Evolutionary conservation across 2,329 filamentous ascomycete species (phyloP), one percentile per base, ranked within the genome.

Genomic region (Cladosporium cucumerinum): DNA sequence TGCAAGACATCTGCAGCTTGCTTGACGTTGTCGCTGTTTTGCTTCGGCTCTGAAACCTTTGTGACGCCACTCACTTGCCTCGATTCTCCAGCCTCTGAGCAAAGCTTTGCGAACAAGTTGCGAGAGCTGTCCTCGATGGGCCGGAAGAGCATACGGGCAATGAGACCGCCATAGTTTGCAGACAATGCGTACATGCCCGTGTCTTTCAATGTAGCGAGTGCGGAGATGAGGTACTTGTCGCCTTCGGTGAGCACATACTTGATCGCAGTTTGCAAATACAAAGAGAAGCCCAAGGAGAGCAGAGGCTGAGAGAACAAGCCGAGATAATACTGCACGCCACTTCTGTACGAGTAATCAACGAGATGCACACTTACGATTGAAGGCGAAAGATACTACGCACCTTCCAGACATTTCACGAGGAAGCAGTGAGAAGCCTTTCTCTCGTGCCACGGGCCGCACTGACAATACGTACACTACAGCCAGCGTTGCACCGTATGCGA

Each of bases 171-270:
- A 75, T 84, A 99, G 77, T 98, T 99, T 72, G 93, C 93, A 61
- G 94, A 95, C 5, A 99, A 84, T 0, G 93, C 92, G 74, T 98
- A 99, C 39, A 92, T 88, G 16, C 95, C 95, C 79, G 98, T 95
- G 5, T 93, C 90, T 49, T 87, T 82, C 1, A 95, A 85, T 0
- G 88, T 87, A 7, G 93, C 89, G 65, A 98, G 83, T 14, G 88
- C 80, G 18, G 91, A 89, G 68, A 99, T 89, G 58, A 98, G 87
- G 70, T 98, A 86, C 1, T 93, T 92, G 79, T 99, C 95, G 66
- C 94, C 95, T 78, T 98, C 93, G 0, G 95, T 98, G 61, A 99
- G 85, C 61, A 98, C 76, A 75, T 98, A 94, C 78, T 99, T 99
- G 72, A 98, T 87, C 23, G 92, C 79, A 39, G 91, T 93, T 78